These are phyloP conservation scores for Globisporangium middletonii DNA, from an alignment of 352 stramenopile species.

Conservation along the genomic window DNA sequence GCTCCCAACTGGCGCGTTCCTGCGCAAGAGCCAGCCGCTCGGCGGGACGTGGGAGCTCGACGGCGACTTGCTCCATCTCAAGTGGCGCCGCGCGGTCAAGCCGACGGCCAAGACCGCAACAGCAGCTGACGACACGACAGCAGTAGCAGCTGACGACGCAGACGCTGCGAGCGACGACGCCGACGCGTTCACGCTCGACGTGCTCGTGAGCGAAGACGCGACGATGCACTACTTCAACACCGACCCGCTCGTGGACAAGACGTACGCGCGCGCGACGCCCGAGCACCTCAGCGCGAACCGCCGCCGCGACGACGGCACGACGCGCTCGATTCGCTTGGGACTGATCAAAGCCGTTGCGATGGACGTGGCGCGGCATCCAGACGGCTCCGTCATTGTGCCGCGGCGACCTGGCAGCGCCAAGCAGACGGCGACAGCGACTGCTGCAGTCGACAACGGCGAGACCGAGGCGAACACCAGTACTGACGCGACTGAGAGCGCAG, in stretches of 20 bases:
- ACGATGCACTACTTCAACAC: constrained; percentile 79
- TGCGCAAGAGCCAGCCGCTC: constrained; percentile 56
- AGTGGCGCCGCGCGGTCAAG: constrained; percentile 42
- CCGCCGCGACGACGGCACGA: constrained; percentile 22
- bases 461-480: too few species aligned
- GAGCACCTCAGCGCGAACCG: constrained; percentile 55
- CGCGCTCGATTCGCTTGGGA: constrained; percentile 53
- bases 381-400: constrained; percentile 32
- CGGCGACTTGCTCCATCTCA: constrained; percentile 75
- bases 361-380: constrained; percentile 40
- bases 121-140: background rate
- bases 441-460: background rate
- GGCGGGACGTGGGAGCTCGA: constrained; percentile 75
- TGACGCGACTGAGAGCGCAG: background rate
- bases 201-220: constrained; percentile 64
- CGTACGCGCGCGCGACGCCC: constrained; percentile 52
- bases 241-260: constrained; percentile 51
- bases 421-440: constrained; percentile 4
- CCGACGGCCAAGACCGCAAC: background rate
- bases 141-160: background rate
- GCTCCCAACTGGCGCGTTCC: constrained; percentile 47
- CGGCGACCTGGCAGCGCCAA: background rate
- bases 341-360: constrained; percentile 55
- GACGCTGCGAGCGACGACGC: constrained; percentile 19
- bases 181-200: constrained; percentile 62